phyloP scores from a whole-genome alignment of 805 yeast genomes.

The Suhomyces kilbournensis region DNA sequence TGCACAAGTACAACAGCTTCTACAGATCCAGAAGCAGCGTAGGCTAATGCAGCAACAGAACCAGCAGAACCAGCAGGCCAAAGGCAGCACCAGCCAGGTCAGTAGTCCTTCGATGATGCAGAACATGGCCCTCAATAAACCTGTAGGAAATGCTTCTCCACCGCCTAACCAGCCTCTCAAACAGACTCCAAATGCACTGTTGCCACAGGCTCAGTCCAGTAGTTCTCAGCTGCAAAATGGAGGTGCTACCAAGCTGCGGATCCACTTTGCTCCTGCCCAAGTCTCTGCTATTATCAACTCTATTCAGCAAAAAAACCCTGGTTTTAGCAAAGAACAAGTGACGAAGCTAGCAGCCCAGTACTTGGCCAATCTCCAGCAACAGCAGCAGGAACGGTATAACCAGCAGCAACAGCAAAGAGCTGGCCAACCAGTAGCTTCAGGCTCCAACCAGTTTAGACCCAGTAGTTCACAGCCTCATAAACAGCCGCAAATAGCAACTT shows the following conservation, averaged over 20 bases:
- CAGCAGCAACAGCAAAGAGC: conserved; percentile 6
- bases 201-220: background rate
- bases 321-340: conserved; percentile 59
- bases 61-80: conserved; percentile 19
- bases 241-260: conserved; percentile 23
- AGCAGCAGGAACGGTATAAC: conserved; percentile 39
- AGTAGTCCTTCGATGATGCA: conserved; percentile 3
- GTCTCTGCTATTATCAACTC: conserved; percentile 63
- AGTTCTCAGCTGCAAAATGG: conserved; percentile 1
- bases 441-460: conserved; percentile 1
- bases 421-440: conserved; percentile 12
- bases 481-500: conserved; percentile 31
- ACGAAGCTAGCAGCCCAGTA: conserved; percentile 64
- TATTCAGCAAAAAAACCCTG: conserved; percentile 65
- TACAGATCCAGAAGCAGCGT: conserved; percentile 52
- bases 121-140: conserved; percentile 1
- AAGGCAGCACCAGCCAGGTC: conserved; percentile 2
- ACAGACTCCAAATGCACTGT: conserved; percentile 1
- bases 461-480: conserved; percentile 10
- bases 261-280: conserved; percentile 56
- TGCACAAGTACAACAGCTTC: conserved; percentile 58
- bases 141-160: background rate
- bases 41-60: conserved; percentile 45
- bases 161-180: background rate
- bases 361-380: conserved; percentile 55